Evolutionary conservation across 2,329 filamentous ascomycete genomes (phyloP).

Genomic region (Sclerotinia minor): DNA sequence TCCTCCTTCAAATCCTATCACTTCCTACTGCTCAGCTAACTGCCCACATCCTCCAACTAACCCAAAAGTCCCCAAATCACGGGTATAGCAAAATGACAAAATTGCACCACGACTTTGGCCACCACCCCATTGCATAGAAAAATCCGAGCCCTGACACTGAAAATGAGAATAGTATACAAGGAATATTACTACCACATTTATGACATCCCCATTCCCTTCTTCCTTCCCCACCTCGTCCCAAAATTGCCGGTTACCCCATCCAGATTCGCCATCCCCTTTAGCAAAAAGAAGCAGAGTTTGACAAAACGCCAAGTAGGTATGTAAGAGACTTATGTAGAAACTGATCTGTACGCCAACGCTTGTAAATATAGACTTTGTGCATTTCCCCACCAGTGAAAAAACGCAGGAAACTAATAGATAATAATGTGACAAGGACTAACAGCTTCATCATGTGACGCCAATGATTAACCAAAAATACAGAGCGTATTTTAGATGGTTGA

Average conservation of each 20-base stretch:
- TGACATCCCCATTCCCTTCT: neutral
- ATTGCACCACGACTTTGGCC: constrained; percentile 2
- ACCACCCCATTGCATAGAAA: neutral
- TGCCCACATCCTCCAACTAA: neutral
- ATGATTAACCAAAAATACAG: neutral
- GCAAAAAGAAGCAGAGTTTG: constrained; percentile 1
- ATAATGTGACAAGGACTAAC: constrained; percentile 15
- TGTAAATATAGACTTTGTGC: constrained; percentile 17
- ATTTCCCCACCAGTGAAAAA: constrained; percentile 10
- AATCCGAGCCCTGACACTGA: neutral
- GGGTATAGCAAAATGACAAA: constrained; percentile 18
- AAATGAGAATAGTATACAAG: constrained; percentile 20
- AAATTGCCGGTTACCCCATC: neutral
- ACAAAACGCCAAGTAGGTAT: constrained; percentile 8
- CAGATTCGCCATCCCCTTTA: constrained; percentile 12
- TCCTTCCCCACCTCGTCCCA: neutral
- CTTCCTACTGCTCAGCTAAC: neutral
- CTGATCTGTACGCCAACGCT: constrained; percentile 19
- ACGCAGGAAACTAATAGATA: constrained; percentile 3
- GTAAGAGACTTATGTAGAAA: constrained; percentile 8
- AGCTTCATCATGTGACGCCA: constrained; percentile 3
- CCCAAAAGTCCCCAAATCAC: constrained; percentile 12
- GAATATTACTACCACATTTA: constrained; percentile 18
- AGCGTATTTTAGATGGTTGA: neutral
- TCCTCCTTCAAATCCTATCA: neutral